These are phyloP conservation scores for Plasmodium inui DNA, from an alignment of 169 alveolate genomes.

Conservation along the genomic window DNA sequence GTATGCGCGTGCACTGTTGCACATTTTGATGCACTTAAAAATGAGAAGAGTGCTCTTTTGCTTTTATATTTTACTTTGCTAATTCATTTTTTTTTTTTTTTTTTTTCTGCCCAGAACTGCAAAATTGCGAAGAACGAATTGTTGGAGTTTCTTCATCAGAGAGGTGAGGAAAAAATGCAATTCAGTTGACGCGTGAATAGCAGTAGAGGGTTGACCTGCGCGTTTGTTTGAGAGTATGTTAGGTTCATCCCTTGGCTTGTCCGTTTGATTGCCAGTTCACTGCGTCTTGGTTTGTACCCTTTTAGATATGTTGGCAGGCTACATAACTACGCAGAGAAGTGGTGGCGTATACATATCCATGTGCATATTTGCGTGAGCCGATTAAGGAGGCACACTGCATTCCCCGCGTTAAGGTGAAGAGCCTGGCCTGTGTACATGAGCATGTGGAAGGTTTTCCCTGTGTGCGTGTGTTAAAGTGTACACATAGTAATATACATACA, in stretches of 20 bases:
- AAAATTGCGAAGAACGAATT: neutral
- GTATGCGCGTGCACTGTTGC: neutral
- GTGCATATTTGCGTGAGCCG: neutral
- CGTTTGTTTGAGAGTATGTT: neutral
- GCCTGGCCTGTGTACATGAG: neutral
- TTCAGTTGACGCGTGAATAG: constrained; percentile 1
- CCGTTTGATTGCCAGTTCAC: neutral
- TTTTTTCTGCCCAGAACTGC: neutral
- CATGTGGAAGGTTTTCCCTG: neutral
- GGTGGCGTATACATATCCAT: neutral
- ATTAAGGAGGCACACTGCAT: neutral
- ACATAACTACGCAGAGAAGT: neutral
- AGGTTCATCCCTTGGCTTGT: neutral
- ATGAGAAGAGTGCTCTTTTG: neutral
- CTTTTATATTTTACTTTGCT: neutral
- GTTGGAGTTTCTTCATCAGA: constrained; percentile 7
- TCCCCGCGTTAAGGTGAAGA: neutral
- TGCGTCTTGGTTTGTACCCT: neutral
- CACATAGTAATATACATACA: neutral
- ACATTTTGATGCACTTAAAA: neutral
- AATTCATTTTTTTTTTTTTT: neutral
- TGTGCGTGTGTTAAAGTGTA: neutral
- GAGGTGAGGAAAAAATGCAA: neutral
- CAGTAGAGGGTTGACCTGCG: neutral
- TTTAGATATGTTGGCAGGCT: neutral